These are phyloP conservation scores for Eucalyptus regnans DNA, from an alignment of 345 rosid genomes.

Conservation along the genomic window DNA sequence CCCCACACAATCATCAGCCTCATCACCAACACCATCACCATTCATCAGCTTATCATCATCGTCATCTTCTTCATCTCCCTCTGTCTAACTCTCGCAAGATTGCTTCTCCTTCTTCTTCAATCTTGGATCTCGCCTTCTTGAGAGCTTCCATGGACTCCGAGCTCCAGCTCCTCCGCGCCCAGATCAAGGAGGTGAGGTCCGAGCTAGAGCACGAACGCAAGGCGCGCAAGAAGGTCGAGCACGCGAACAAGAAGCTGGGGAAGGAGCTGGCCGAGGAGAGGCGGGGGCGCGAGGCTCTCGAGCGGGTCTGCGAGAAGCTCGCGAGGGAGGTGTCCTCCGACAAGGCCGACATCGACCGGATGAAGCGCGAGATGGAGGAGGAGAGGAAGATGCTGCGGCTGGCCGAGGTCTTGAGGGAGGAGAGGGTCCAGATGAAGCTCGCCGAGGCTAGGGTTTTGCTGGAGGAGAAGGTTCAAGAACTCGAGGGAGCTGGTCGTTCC, in stretches of 20 bases:
- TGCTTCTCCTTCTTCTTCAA: conserved; percentile 16
- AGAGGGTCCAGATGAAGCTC: conserved; percentile 87
- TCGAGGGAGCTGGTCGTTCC: conserved; percentile 10
- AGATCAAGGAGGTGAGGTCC: conserved; percentile 57
- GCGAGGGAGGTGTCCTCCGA: conserved; percentile 35
- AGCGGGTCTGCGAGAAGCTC: conserved; percentile 51
- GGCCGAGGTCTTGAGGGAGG: conserved; percentile 76
- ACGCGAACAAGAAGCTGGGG: conserved; percentile 43
- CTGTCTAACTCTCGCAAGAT: conserved; percentile 13
- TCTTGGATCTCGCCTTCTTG: conserved; percentile 28
- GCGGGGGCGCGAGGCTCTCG: conserved; percentile 46
- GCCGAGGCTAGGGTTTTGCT: conserved; percentile 63
- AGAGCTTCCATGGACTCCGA: background rate
- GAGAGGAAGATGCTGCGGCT: conserved; percentile 70
- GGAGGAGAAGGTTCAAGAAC: conserved; percentile 53
- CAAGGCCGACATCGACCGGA: conserved; percentile 36
- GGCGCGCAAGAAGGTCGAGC: conserved; percentile 53
- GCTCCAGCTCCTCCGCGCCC: conserved; percentile 18
- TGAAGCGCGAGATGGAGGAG: conserved; percentile 57
- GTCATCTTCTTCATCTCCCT: conserved; percentile 8
- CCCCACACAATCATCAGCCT: conserved; percentile 25
- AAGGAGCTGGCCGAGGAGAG: conserved; percentile 58
- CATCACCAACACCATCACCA: conserved; percentile 23
- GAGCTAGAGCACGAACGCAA: conserved; percentile 58
- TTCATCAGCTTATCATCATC: conserved; percentile 3